A percentile compares a stretch with the other conserved stretches of the same genome.
Evolutionary conservation across 805 yeast species (phyloP).

Genomic region (Metschnikowia borealis): DNA sequence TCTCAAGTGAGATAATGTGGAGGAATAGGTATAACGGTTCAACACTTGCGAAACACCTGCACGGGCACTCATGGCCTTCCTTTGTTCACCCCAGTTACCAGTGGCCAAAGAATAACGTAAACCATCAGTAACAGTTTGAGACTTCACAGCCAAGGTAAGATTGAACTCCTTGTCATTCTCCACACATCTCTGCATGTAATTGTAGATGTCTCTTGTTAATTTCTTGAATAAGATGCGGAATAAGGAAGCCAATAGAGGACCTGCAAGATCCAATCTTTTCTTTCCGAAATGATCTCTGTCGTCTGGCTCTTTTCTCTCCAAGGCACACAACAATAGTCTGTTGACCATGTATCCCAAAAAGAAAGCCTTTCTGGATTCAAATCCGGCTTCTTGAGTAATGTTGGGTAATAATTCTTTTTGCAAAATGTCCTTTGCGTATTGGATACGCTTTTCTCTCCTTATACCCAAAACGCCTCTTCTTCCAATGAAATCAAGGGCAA

Average conservation of each 20-base stretch:
- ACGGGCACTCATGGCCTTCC: slow-evolving; percentile 96
- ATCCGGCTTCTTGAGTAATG: slow-evolving; percentile 96
- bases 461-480: slow-evolving; percentile 97
- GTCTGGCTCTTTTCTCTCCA: slow-evolving; percentile 96
- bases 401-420: slow-evolving; percentile 96
- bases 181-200: slow-evolving; percentile 98
- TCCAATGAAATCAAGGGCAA: slow-evolving; percentile 96
- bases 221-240: slow-evolving; percentile 93
- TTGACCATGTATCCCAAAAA: slow-evolving; percentile 98
- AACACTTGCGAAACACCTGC: slow-evolving; percentile 99
- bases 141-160: slow-evolving; percentile 92
- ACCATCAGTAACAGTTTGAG: slow-evolving; percentile 96
- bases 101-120: slow-evolving; percentile 96
- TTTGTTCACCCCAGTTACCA: slow-evolving; percentile 99
- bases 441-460: slow-evolving; percentile 95
- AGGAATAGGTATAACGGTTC: slow-evolving; percentile 95
- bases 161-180: slow-evolving; percentile 97
- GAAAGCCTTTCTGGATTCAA: slow-evolving; percentile 93
- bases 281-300: slow-evolving; percentile 99
- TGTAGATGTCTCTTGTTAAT: slow-evolving; percentile 91
- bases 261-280: slow-evolving; percentile 96
- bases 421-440: slow-evolving; percentile 93
- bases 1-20: slow-evolving; percentile 97
- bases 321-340: slow-evolving; percentile 87
- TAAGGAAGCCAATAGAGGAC: slow-evolving; percentile 92